phyloP scores from a whole-genome alignment of 2,329 filamentous ascomycete species.

The Colletotrichum liriopes region DNA sequence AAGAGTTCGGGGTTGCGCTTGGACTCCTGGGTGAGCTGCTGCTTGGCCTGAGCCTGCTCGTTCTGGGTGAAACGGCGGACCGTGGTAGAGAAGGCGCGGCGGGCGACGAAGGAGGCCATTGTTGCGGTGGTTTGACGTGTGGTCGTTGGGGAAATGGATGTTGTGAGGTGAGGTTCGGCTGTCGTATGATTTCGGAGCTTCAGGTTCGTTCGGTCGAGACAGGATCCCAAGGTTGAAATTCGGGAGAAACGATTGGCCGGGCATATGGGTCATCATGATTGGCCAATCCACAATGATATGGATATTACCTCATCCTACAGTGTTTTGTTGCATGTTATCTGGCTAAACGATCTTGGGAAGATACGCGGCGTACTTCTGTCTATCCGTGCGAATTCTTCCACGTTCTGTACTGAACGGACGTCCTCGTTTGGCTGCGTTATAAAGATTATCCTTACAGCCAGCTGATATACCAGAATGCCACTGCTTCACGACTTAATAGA shows the following conservation, averaged over 20 bases:
- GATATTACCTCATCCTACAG: constrained; percentile 41
- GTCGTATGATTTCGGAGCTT: constrained; percentile 45
- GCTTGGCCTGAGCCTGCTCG: constrained; percentile 58
- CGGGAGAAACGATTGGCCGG: constrained; percentile 45
- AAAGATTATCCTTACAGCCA: not conserved
- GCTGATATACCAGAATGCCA: not conserved
- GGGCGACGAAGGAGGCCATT: constrained; percentile 72
- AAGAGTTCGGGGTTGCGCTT: constrained; percentile 67
- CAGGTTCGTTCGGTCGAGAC: constrained; percentile 35
- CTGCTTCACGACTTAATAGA: not conserved
- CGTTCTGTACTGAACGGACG: not conserved
- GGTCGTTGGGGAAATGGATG: constrained; percentile 26
- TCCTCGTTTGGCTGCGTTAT: not conserved
- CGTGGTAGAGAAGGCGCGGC: constrained; percentile 70
- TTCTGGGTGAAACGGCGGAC: constrained; percentile 61
- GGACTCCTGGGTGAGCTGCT: constrained; percentile 70
- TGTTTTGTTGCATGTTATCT: constrained; percentile 2
- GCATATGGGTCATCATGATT: constrained; percentile 23
- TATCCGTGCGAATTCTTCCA: not conserved
- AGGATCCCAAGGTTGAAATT: constrained; percentile 37
- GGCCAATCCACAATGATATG: constrained; percentile 34
- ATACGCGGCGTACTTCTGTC: not conserved
- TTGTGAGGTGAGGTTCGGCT: constrained; percentile 34
- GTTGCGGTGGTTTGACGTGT: constrained; percentile 48
- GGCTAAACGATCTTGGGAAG: not conserved